Conservation (phyloP, 257 asterid species). For the Parsonsia alboflavescens region DNA sequence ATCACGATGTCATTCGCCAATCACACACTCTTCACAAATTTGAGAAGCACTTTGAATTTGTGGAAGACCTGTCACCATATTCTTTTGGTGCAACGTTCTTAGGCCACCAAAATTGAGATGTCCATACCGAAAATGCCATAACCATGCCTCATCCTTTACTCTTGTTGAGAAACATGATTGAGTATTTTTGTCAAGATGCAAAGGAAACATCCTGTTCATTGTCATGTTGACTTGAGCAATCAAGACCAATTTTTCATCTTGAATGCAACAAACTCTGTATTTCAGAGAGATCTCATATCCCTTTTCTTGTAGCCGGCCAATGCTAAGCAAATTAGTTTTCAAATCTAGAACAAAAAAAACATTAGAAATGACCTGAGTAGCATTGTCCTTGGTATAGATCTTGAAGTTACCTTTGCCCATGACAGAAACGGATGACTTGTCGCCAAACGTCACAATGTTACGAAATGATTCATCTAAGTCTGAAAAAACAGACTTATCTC, state of each 20-base stretch:
- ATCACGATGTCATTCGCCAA: too few relatives aligned
- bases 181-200: background rate
- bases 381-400: background rate
- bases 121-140: conserved; percentile 14
- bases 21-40: too few relatives aligned
- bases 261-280: too few relatives aligned
- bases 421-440: background rate
- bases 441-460: conserved; percentile 11
- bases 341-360: conserved; percentile 12
- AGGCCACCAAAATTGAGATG: background rate
- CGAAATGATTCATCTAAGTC: too few relatives aligned
- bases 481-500: conserved; percentile 1
- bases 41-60: too few relatives aligned
- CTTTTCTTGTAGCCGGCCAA: conserved; percentile 20
- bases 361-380: background rate
- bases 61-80: too few relatives aligned
- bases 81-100: background rate
- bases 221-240: conserved; percentile 11
- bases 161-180: background rate
- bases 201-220: background rate
- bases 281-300: background rate
- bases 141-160: background rate
- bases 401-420: conserved; percentile 2
- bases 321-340: conserved; percentile 12
- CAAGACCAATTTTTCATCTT: background rate